A percentile compares a stretch with the other conserved stretches of the same genome.
phyloP scores from a whole-genome alignment of 208 protist genomes.

The Strigomonas culicis region DNA sequence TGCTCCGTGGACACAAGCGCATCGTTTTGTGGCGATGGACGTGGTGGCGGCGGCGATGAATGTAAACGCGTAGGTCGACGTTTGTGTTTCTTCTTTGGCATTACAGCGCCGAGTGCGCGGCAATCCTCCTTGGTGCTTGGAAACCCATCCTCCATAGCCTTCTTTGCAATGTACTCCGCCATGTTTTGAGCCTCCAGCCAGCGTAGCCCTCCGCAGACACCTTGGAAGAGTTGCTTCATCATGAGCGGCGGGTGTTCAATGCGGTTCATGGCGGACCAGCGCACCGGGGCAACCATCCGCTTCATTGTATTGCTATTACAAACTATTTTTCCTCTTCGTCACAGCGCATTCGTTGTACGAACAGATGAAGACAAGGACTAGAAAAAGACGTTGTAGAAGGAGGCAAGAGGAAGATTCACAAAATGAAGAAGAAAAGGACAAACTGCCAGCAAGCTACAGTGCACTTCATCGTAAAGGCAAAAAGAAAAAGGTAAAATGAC shows the following conservation, averaged over 20 bases:
- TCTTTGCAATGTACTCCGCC: slow-evolving; percentile 62
- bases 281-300: slow-evolving; percentile 54
- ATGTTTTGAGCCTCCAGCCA: slow-evolving; percentile 70
- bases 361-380: slow-evolving; percentile 4
- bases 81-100: slow-evolving; percentile 9
- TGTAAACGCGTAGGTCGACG: not conserved
- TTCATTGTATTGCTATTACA: slow-evolving; percentile 26
- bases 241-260: slow-evolving; percentile 88
- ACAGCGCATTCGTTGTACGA: not conserved
- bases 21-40: not conserved
- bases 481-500: not conserved
- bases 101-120: slow-evolving; percentile 27
- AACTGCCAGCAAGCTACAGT: not conserved
- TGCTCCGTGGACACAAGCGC: slow-evolving; percentile 1
- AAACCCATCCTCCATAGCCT: slow-evolving; percentile 71
- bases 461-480: not conserved
- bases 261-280: slow-evolving; percentile 59
- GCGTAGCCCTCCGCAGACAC: slow-evolving; percentile 65
- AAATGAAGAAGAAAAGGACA: not conserved
- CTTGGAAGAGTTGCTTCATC: slow-evolving; percentile 82
- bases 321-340: not conserved
- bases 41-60: not conserved
- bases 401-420: not conserved
- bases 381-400: slow-evolving; percentile 3
- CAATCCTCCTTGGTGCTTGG: slow-evolving; percentile 37